Percentiles rank a stretch among this genome's conserved stretches.
These are phyloP conservation scores for Amauroascus niger DNA, from an alignment of 2,329 filamentous ascomycete genomes.

Conservation along the genomic window DNA sequence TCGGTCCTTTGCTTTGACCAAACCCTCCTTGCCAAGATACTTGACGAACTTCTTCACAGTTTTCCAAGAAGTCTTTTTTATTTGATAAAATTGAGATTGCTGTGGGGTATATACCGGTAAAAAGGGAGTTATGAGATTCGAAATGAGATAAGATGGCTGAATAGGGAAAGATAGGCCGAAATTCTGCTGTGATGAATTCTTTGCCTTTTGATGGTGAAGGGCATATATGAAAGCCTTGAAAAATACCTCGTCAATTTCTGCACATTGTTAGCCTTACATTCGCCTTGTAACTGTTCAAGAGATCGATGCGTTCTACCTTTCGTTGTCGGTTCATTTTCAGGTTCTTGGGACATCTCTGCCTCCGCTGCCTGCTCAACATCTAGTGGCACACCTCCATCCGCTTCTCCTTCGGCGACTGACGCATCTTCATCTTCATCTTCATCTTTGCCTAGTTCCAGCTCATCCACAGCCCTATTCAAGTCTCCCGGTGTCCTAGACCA, in stretches of 20 bases:
- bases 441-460: slow-evolving; percentile 36
- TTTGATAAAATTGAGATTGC: slow-evolving; percentile 50
- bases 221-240: slow-evolving; percentile 55
- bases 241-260: slow-evolving; percentile 59
- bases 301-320: slow-evolving; percentile 39
- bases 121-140: slow-evolving; percentile 56
- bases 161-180: slow-evolving; percentile 53
- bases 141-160: slow-evolving; percentile 54
- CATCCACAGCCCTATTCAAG: slow-evolving; percentile 31
- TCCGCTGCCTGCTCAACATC: slow-evolving; percentile 24
- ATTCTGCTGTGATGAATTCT: slow-evolving; percentile 43
- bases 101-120: slow-evolving; percentile 50
- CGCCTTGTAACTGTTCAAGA: background rate
- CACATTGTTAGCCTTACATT: background rate
- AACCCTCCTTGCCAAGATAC: slow-evolving; percentile 51
- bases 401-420: slow-evolving; percentile 4
- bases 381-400: slow-evolving; percentile 16
- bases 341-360: slow-evolving; percentile 29
- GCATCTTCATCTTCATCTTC: slow-evolving; percentile 30
- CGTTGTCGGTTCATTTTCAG: slow-evolving; percentile 47
- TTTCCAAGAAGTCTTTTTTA: slow-evolving; percentile 64
- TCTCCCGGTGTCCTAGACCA: slow-evolving; percentile 36
- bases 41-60: slow-evolving; percentile 62
- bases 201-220: slow-evolving; percentile 50
- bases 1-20: slow-evolving; percentile 57